phyloP scores from a whole-genome alignment of 2,329 filamentous ascomycete species.

The Fusarium nematophilum region DNA sequence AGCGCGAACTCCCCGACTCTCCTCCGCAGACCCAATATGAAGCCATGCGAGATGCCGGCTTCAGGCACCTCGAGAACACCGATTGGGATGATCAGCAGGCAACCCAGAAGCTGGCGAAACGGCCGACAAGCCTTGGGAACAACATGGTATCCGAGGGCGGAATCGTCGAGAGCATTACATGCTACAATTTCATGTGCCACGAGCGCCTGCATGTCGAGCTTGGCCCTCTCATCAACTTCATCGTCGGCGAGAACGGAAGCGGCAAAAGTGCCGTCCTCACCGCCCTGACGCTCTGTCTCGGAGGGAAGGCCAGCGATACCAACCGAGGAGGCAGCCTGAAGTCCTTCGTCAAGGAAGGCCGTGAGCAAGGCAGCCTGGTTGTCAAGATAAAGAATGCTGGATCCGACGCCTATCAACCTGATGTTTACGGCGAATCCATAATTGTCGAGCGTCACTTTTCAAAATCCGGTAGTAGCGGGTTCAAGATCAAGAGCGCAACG shows the following conservation, averaged over 20 bases:
- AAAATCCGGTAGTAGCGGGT: conserved; percentile 78
- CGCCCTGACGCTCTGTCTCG: conserved; percentile 92
- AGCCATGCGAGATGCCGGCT: conserved; percentile 68
- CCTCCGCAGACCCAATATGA: conserved; percentile 71
- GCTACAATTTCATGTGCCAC: conserved; percentile 98
- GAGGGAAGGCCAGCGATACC: conserved; percentile 91
- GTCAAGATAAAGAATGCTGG: conserved; percentile 94
- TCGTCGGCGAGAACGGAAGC: conserved; percentile 96
- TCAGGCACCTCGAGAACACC: conserved; percentile 66
- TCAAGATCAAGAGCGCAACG: conserved; percentile 83
- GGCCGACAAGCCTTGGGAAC: conserved; percentile 63
- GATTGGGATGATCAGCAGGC: conserved; percentile 72
- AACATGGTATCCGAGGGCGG: conserved; percentile 85
- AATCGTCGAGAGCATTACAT: conserved; percentile 88
- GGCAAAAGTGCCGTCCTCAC: conserved; percentile 97
- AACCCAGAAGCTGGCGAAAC: conserved; percentile 70
- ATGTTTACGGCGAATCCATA: conserved; percentile 86
- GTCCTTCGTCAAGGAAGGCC: conserved; percentile 89
- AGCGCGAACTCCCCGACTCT: conserved; percentile 41
- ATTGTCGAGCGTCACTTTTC: conserved; percentile 92
- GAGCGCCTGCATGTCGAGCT: conserved; percentile 81
- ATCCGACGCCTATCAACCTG: conserved; percentile 82
- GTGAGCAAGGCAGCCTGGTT: conserved; percentile 78
- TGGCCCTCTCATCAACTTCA: conserved; percentile 97
- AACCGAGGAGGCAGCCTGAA: conserved; percentile 93